phyloP scores from a whole-genome alignment of 1,139 yeast species.

The Suhomyces coccinellae region DNA sequence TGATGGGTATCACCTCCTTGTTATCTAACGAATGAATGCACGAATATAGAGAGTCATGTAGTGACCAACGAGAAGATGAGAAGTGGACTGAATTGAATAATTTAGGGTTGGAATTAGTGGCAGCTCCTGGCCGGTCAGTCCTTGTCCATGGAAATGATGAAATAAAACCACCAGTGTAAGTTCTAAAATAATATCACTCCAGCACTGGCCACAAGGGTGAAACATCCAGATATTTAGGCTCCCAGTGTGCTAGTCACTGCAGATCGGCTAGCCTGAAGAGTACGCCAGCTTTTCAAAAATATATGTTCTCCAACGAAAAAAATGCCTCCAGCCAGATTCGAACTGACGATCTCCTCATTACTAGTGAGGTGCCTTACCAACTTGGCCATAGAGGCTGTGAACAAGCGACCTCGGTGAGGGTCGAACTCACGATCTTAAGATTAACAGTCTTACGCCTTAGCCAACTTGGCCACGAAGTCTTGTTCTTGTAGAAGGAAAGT shows the following conservation, averaged over 20 bases:
- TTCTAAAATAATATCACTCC: too few relatives aligned
- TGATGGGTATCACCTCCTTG: conserved; percentile 60
- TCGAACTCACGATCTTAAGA: conserved; percentile 50
- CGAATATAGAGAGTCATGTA: background rate
- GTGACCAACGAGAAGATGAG: background rate
- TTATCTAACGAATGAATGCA: conserved; percentile 40
- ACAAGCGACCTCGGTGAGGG: conserved; percentile 45
- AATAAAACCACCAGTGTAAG: too few relatives aligned
- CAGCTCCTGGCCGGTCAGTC: too few relatives aligned
- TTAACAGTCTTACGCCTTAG: conserved; percentile 41
- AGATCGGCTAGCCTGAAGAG: too few relatives aligned
- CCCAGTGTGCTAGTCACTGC: too few relatives aligned
- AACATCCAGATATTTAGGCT: too few relatives aligned
- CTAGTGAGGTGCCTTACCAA: conserved; percentile 93
- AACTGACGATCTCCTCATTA: conserved; percentile 89
- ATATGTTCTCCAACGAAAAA: too few relatives aligned
- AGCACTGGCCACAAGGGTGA: too few relatives aligned
- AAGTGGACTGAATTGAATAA: background rate
- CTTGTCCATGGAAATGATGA: too few relatives aligned
- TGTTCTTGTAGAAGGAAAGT: conserved; percentile 2
- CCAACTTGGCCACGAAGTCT: conserved; percentile 27
- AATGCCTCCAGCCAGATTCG: conserved; percentile 79
- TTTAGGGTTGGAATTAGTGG: too few relatives aligned
- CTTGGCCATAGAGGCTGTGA: conserved; percentile 52
- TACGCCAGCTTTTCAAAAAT: too few relatives aligned